Percentiles rank a stretch among this genome's conserved stretches.
phyloP scores from a whole-genome alignment of 805 yeast genomes.

The Metschnikowia hibisci region DNA sequence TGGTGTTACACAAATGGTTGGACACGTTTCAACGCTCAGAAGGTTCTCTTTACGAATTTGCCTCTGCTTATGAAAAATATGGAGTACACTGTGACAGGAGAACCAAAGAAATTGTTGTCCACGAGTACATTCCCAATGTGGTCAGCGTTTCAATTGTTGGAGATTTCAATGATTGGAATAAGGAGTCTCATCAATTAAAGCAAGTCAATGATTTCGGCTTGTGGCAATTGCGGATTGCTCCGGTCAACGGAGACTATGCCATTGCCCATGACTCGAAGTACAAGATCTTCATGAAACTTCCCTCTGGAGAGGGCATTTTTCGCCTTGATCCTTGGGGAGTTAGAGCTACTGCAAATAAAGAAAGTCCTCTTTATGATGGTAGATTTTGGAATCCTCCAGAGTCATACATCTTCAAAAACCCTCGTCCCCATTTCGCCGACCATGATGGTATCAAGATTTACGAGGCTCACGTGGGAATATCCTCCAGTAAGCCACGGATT shows the following conservation, averaged over 20 bases:
- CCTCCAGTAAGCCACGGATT: constrained; percentile 81
- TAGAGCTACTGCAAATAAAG: constrained; percentile 72
- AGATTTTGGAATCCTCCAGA: constrained; percentile 83
- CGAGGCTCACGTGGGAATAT: constrained; percentile 95
- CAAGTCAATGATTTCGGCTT: constrained; percentile 64
- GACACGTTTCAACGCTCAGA: constrained; percentile 51
- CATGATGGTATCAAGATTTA: constrained; percentile 62
- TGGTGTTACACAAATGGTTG: constrained; percentile 62
- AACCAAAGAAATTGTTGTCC: constrained; percentile 55
- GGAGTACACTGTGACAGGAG: constrained; percentile 65
- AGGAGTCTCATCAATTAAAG: constrained; percentile 48
- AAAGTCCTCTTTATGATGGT: constrained; percentile 64
- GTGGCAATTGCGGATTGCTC: constrained; percentile 60
- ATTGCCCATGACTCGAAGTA: constrained; percentile 80
- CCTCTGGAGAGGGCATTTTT: constrained; percentile 67
- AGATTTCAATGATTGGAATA: constrained; percentile 85
- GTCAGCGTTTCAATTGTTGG: constrained; percentile 73
- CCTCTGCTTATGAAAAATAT: constrained; percentile 69
- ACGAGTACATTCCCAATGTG: constrained; percentile 93
- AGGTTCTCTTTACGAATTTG: constrained; percentile 57
- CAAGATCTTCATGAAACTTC: constrained; percentile 61
- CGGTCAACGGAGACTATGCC: constrained; percentile 53
- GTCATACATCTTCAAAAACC: constrained; percentile 55
- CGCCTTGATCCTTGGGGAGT: constrained; percentile 87
- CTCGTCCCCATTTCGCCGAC: constrained; percentile 52